Base-by-base conservation (phyloP, 768 basidiomycete species). In the Amyloporia xantha region DNA sequence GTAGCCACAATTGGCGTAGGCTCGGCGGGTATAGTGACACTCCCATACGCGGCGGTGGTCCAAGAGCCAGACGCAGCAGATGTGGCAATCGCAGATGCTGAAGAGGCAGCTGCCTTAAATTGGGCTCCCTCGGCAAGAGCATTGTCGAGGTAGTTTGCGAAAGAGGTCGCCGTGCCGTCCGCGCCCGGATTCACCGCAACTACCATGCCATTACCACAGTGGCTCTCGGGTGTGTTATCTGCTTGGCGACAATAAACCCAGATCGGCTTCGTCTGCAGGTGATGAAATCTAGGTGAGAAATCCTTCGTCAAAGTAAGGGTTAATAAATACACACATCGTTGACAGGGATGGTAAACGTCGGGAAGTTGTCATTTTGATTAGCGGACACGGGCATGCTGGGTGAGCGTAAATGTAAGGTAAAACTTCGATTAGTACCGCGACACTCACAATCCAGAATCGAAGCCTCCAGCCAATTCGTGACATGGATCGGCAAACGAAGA, bases 141-240 rank as follows among this genome's bases (percentile, higher is more conserved):
- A 28, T 78, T 60, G 12, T 72, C 67, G 68, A 81, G 76, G 71
- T 82, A 82, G 57, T 75, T 75, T 40, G 68, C 65, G 69, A 83
- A 82, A 5, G 81, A 81, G 66, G 82, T 82, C 42, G 75, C 61
- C 37, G 69, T 52, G 50, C 74, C 79, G 54, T 76, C 76, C 2
- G 66, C 55, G 30, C 77, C 77, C 62, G 78, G 79, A 65, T 84
- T 83, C 59, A 82, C 72, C 17, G 79, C 74, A 59, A 82, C 82
- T 37, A 84, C 79, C 81, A 84, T 83, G 56, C 81, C 81, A 51
- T 65, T 56, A 47, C 79, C 79, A 55, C 82, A 83, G 62, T 84
- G 82, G 50, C 71, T 74, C 28, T 62, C 67, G 4, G 79, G 67
- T 2, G 74, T 77, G 35, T 71, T 67, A 37, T 66, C 70, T 44